Base-by-base conservation (phyloP, 1,284 basidiomycete species). In the Hypsizygus ulmarius region DNA sequence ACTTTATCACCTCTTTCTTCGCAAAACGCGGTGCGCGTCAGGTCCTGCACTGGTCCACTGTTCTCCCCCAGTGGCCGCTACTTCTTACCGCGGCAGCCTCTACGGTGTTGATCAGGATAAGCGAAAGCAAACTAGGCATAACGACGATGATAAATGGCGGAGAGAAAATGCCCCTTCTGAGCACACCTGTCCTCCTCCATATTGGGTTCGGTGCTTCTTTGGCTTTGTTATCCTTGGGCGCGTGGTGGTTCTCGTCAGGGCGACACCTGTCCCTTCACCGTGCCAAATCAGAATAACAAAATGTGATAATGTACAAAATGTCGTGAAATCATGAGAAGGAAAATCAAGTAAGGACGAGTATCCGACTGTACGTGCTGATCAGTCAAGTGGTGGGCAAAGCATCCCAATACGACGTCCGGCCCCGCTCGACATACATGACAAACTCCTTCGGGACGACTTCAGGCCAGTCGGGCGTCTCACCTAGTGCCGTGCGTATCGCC, bases 401-500 rank as follows among this genome's bases (percentile, higher is more conserved):
- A 54, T 67, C 62, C 10, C 63, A 42, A 43, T 66, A 63, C 39
- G 66, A 61, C 9, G 67, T 64, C 35, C 60, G 64, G 3, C 62
- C 66, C 25, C 65, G 60, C 39, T 76, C 72, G 3, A 77, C 67
- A 57, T 76, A 75, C 5, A 63, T 43, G 43, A 65, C 47, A 50
- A 69, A 72, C 35, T 72, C 68, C 43, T 72, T 70, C 18, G 75
- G 65, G 11, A 68, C 64, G 52, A 73, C 72, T 3, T 72, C 70
- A 3, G 60, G 56, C 58, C 70, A 71, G 39, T 67, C 65, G 9
- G 63, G 57, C 4, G 63, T 58, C 7, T 74, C 70, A 3, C 78
- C 77, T 32, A 63, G 64, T 0, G 71, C 73, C 19, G 73, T 75
- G 36, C 74, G 69, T 21, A 84, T 71, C n/a, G 81, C 77, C 27